Evolutionary conservation across 495 filamentous ascomycete genomes (phyloP).

Genomic region (Penicillium subrubescens): DNA sequence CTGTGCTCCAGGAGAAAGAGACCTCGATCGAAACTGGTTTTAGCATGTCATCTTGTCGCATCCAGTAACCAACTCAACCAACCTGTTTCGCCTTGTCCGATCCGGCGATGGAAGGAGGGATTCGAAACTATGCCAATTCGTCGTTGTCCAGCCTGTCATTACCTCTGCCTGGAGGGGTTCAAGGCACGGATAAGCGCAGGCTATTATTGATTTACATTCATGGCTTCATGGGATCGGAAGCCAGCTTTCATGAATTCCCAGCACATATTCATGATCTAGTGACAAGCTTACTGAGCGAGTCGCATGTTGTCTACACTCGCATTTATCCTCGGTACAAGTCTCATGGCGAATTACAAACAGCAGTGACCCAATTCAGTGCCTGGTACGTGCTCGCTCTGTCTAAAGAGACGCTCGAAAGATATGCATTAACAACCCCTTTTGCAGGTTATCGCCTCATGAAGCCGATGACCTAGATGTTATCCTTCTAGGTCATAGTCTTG

Average conservation of each 20-base stretch:
- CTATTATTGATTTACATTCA: slow-evolving; percentile 86
- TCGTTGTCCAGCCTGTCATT: slow-evolving; percentile 23
- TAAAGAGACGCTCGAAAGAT: not conserved
- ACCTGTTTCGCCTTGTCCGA: not conserved
- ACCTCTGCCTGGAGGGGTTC: slow-evolving; percentile 10
- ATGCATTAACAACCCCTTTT: not conserved
- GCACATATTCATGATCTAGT: slow-evolving; percentile 82
- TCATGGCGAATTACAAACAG: slow-evolving; percentile 70
- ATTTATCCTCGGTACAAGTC: slow-evolving; percentile 92
- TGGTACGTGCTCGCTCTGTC: slow-evolving; percentile 56
- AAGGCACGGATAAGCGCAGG: slow-evolving; percentile 43
- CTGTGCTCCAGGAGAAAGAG: slow-evolving; percentile 7
- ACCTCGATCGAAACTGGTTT: slow-evolving; percentile 9
- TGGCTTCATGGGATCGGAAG: slow-evolving; percentile 90
- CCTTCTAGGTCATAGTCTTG: slow-evolving; percentile 88
- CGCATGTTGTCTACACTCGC: slow-evolving; percentile 82
- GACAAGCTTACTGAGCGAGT: slow-evolving; percentile 64
- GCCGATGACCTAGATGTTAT: slow-evolving; percentile 74
- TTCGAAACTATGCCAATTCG: slow-evolving; percentile 5
- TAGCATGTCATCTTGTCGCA: slow-evolving; percentile 2
- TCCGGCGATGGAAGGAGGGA: slow-evolving; percentile 14
- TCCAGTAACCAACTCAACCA: not conserved
- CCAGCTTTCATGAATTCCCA: slow-evolving; percentile 84
- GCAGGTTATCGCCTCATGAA: slow-evolving; percentile 76
- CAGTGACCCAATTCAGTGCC: slow-evolving; percentile 75